phyloP scores from a whole-genome alignment of 164 flowering plant species.

The grape (Vitis vinifera) region ASM3070453v1 NC_081815.1:1822001-1822500 shows the following conservation, averaged over 20 bases:
- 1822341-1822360: constrained; percentile 66
- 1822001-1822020: too few relatives aligned
- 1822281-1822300: constrained; percentile 58
- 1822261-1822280: constrained; percentile 72
- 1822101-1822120: too few relatives aligned
- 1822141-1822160: too few relatives aligned
- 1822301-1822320: constrained; percentile 58
- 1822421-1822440: constrained; percentile 83
- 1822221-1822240: not conserved
- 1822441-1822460: constrained; percentile 65
- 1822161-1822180: not conserved
- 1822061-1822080: too few relatives aligned
- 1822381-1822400: constrained; percentile 73
- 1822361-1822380: constrained; percentile 83
- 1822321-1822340: constrained; percentile 64
- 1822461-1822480: not conserved
- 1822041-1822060: too few relatives aligned
- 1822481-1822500: too few relatives aligned
- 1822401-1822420: constrained; percentile 60
- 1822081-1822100: too few relatives aligned
- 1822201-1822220: too few relatives aligned
- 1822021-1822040: too few relatives aligned
- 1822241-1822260: constrained; percentile 82
- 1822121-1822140: too few relatives aligned
- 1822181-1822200: not conserved